A percentile compares a stretch with the other conserved stretches of the same genome.
Conservation (phyloP, 495 filamentous ascomycete genomes). For the Barbatosphaeria neglecta region DNA sequence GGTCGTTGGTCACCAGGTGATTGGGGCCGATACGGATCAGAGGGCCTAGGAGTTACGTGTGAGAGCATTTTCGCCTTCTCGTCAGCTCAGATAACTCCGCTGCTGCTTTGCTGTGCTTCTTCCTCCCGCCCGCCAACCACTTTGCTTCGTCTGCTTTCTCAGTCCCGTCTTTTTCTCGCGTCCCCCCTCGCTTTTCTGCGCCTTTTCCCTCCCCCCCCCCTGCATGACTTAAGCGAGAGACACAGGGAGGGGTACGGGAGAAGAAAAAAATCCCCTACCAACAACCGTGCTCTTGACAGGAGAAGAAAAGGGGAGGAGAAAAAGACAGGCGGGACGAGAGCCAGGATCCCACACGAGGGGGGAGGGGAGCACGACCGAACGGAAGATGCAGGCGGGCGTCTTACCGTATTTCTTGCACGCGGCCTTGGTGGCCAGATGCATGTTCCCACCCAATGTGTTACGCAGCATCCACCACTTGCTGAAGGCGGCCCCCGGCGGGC, state of each 20-base stretch:
- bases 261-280: too few species aligned
- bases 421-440: slow-evolving; percentile 1
- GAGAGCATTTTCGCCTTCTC: not conserved
- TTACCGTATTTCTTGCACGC: slow-evolving; percentile 1
- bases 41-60: slow-evolving; percentile 18
- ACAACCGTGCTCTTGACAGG: too few species aligned
- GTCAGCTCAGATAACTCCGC: not conserved
- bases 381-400: not conserved
- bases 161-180: not conserved
- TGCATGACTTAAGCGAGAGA: too few species aligned
- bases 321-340: too few species aligned
- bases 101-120: not conserved
- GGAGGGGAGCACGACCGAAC: not conserved
- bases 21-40: slow-evolving; percentile 30
- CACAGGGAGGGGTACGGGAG: too few species aligned
- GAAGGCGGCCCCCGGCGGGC: not conserved
- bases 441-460: not conserved
- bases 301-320: too few species aligned
- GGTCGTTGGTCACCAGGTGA: slow-evolving; percentile 25
- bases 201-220: too few species aligned
- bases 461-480: slow-evolving; percentile 1
- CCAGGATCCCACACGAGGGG: not conserved
- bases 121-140: not conserved
- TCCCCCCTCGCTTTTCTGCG: too few species aligned
- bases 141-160: not conserved